Percentiles rank a stretch among this genome's conserved stretches.
These are phyloP conservation scores for Lyophyllum semitale DNA, from an alignment of 768 basidiomycete species.

Conservation along the genomic window DNA sequence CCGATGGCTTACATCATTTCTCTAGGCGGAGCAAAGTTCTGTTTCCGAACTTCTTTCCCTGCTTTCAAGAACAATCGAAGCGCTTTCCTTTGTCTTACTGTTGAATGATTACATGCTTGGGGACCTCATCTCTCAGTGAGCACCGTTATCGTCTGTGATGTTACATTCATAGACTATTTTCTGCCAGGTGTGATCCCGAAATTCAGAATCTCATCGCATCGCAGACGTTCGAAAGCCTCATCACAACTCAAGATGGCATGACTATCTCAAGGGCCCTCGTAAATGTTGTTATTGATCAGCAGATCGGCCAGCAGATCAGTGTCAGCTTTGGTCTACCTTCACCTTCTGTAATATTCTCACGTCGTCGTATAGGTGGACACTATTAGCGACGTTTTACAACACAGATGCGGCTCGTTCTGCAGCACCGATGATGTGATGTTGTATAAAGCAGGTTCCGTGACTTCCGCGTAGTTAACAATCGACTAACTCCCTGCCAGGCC, in stretches of 20 bases:
- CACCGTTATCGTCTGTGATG: neutral
- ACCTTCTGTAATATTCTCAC: slow-evolving; percentile 7
- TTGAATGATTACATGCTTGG: slow-evolving; percentile 89
- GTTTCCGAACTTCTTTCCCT: slow-evolving; percentile 77
- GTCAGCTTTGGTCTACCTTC: slow-evolving; percentile 44
- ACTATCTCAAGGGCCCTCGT: slow-evolving; percentile 88
- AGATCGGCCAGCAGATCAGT: slow-evolving; percentile 95
- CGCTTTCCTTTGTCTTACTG: slow-evolving; percentile 89
- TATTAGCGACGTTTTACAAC: slow-evolving; percentile 92
- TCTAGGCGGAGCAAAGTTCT: slow-evolving; percentile 78
- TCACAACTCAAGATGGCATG: slow-evolving; percentile 84
- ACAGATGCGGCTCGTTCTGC: slow-evolving; percentile 95
- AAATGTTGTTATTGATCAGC: slow-evolving; percentile 95
- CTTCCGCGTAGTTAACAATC: neutral
- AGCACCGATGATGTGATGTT: slow-evolving; percentile 97
- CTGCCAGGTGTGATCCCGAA: slow-evolving; percentile 66
- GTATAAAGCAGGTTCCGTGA: slow-evolving; percentile 71
- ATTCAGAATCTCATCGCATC: slow-evolving; percentile 67
- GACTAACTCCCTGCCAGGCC: slow-evolving; percentile 52
- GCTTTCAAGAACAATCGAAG: slow-evolving; percentile 87
- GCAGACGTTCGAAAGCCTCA: slow-evolving; percentile 84
- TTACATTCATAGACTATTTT: slow-evolving; percentile 5
- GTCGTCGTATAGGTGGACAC: slow-evolving; percentile 78
- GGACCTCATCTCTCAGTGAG: slow-evolving; percentile 81
- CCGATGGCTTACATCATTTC: slow-evolving; percentile 6